Conservation (phyloP, 139 green algal genomes). For the Chlorella sp. region DNA sequence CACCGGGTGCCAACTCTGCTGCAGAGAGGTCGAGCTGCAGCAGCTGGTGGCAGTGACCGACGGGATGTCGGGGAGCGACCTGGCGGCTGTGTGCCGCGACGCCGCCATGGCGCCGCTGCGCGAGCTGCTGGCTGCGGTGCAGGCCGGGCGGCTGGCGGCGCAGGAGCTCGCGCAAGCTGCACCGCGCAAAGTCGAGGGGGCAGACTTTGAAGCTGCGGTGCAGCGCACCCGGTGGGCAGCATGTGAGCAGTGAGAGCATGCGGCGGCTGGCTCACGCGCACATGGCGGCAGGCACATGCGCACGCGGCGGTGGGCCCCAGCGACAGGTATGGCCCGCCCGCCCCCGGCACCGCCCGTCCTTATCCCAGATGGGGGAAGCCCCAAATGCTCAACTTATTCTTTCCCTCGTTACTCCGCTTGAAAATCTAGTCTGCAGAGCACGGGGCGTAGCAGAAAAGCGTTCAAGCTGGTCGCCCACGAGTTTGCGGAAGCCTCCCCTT, state of each 20-base stretch:
- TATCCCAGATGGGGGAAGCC: too few species aligned
- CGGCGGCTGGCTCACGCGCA: too few species aligned
- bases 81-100: slow-evolving; percentile 44
- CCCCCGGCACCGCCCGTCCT: too few species aligned
- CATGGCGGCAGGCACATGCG: too few species aligned
- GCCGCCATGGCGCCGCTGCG: slow-evolving; percentile 59
- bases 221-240: neutral
- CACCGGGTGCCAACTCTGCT: neutral
- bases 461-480: too few species aligned
- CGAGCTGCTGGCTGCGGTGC: slow-evolving; percentile 39
- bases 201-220: slow-evolving; percentile 1
- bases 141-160: neutral
- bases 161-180: neutral
- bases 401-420: too few species aligned
- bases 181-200: neutral
- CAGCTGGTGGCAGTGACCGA: slow-evolving; percentile 12
- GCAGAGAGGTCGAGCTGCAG: slow-evolving; percentile 9
- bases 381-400: too few species aligned
- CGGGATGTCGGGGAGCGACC: slow-evolving; percentile 60
- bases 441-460: too few species aligned
- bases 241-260: neutral
- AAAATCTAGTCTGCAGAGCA: too few species aligned
- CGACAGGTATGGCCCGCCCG: too few species aligned
- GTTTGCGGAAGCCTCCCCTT: too few species aligned
- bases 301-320: too few species aligned